Conservation (phyloP, 2,329 filamentous ascomycete genomes). For the Xenoacremonium recifei region DNA sequence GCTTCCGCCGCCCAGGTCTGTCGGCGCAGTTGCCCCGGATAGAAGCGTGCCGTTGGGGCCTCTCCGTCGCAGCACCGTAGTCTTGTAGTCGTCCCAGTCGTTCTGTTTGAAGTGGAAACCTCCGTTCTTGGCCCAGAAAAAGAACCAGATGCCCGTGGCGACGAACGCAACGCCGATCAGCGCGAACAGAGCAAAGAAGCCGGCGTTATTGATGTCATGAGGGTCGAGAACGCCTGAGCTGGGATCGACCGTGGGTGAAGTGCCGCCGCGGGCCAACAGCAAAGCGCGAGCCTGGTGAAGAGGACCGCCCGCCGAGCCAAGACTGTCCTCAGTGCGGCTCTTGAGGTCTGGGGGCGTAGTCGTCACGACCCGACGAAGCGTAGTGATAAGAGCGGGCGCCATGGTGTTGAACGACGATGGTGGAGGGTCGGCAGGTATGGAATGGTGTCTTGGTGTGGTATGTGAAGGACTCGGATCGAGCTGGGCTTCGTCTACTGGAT, state of each 20-base stretch:
- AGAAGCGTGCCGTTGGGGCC: conserved; percentile 87
- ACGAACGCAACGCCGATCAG: conserved; percentile 78
- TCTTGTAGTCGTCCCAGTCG: conserved; percentile 99
- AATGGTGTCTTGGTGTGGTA: conserved; percentile 16
- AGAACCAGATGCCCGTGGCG: conserved; percentile 85
- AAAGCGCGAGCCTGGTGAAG: conserved; percentile 40
- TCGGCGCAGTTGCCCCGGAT: conserved; percentile 77
- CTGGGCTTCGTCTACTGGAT: conserved; percentile 24
- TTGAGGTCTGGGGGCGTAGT: conserved; percentile 9
- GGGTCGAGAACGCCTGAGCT: conserved; percentile 51
- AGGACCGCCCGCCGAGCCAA: conserved; percentile 37
- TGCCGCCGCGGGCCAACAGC: conserved; percentile 37
- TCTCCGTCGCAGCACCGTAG: conserved; percentile 83
- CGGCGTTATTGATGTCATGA: conserved; percentile 61
- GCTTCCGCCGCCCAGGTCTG: conserved; percentile 83
- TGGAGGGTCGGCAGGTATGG: conserved; percentile 13
- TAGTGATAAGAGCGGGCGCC: conserved; percentile 40
- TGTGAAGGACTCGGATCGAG: conserved; percentile 6
- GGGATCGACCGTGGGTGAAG: conserved; percentile 37
- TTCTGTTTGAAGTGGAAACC: conserved; percentile 82
- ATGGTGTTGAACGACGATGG: conserved; percentile 25
- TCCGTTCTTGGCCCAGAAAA: conserved; percentile 96
- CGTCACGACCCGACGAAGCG: conserved; percentile 29
- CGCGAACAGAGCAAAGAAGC: conserved; percentile 82
- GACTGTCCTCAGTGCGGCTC: conserved; percentile 16